Evolutionary conservation across 169 alveolate species (phyloP), one percentile per base, ranked within the genome.

Genomic region (Plasmodium berghei): DNA sequence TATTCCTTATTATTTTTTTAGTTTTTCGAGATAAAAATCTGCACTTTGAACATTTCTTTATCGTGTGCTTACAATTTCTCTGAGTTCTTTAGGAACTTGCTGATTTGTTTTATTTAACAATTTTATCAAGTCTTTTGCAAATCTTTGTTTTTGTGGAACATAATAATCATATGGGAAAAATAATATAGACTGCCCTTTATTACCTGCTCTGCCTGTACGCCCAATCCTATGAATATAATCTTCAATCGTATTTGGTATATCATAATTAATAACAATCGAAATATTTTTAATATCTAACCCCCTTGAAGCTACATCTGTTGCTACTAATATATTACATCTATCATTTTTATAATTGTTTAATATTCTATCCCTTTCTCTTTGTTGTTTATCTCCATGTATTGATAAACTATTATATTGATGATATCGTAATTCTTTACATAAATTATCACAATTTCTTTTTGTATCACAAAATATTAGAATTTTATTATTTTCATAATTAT

Each of bases 251-350:
- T 92, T 93, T 5, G 99, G 99, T 66, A 97, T 95, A 93, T 97
- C 99, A 90, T 96, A 96, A 91, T 98, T 98, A 1, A 98, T 93
- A 10, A 98, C 99, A 67, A 93, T 94, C 18, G 95, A 94, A 28
- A 98, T 97, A 26, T 96, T 96, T 12, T 96, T 97, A 42, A 98
- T 96, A 93, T 98, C 99, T 24, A 98, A 89, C 18, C 99, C 99
- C 90, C 99, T 91, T 54, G 98, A 97, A 2, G 98, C 99, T 9
- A 98, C 97, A 91, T 98, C 99, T 0, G 99, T 97, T 70, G 99
- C 98, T 5, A 97, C 98, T 71, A 98, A 88, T 66, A 98, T 96
- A 87, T 96, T 97, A 59, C 93, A 88, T 24, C 95, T 90, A 16
- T 98, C 99, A 24, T 91, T 93, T 85, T 96, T 96, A 83, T 97